Conservation (phyloP, 176 grass and related monocot genomes). For the Alloteropsis semialata region DNA sequence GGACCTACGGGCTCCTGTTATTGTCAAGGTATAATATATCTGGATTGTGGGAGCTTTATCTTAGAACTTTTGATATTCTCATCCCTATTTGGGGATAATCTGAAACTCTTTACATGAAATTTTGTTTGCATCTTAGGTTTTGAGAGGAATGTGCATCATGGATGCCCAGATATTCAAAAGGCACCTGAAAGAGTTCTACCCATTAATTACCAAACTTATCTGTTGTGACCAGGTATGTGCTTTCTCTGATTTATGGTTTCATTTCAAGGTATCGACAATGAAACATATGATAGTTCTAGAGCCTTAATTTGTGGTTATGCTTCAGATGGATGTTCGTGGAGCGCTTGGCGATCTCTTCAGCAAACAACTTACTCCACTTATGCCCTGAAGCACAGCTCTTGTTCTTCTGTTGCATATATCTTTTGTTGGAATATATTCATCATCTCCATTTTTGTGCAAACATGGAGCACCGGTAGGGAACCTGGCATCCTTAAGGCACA, state of each 20-base stretch:
- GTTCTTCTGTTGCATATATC: constrained; percentile 41
- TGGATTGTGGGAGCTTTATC: constrained; percentile 20
- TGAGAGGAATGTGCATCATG: constrained; percentile 94
- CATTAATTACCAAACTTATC: constrained; percentile 97
- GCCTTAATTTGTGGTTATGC: constrained; percentile 20
- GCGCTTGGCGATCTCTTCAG: constrained; percentile 89
- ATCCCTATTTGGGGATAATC: constrained; percentile 13
- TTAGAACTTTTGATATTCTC: neutral
- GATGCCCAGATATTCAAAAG: constrained; percentile 88
- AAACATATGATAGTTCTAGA: neutral
- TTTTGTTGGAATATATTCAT: constrained; percentile 30
- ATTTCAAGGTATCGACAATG: neutral
- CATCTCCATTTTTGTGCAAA: constrained; percentile 36
- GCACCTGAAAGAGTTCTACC: constrained; percentile 94
- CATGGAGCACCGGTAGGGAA: constrained; percentile 31
- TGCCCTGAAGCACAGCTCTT: constrained; percentile 46
- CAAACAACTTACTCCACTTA: constrained; percentile 81
- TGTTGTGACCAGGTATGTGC: constrained; percentile 91
- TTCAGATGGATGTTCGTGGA: constrained; percentile 94
- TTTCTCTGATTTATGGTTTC: neutral
- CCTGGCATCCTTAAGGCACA: constrained; percentile 12
- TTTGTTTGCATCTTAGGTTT: constrained; percentile 62
- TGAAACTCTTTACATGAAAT: neutral
- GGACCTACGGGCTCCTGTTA: constrained; percentile 84
- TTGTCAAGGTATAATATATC: constrained; percentile 83